Evolutionary conservation across 148 eudicot genomes (phyloP).

Genomic region (Linanthus parryae): DNA sequence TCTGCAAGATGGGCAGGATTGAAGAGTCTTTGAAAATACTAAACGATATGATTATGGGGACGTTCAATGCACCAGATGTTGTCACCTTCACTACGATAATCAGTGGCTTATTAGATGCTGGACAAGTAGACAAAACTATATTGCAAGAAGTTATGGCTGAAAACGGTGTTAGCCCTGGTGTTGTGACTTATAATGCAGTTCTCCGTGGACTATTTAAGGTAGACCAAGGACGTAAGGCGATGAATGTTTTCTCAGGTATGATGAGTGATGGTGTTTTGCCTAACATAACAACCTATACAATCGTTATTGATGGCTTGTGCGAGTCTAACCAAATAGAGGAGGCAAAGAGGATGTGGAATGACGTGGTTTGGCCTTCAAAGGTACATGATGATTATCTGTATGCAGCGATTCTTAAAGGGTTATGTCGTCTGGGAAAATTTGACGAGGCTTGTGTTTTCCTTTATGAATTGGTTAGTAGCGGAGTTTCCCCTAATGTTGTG

Average conservation of each 20-base stretch:
- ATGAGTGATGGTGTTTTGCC: conserved; percentile 36
- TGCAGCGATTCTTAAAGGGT: conserved; percentile 73
- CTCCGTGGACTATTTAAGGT: conserved; percentile 58
- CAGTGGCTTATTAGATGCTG: conserved; percentile 49
- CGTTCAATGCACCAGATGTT: conserved; percentile 66
- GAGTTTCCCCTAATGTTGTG: conserved; percentile 51
- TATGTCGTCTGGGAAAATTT: conserved; percentile 47
- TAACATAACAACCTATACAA: conserved; percentile 54
- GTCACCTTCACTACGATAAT: conserved; percentile 73
- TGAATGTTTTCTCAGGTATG: conserved; percentile 47
- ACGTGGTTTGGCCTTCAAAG: conserved; percentile 74
- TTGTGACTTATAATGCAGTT: conserved; percentile 71
- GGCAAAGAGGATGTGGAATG: conserved; percentile 66
- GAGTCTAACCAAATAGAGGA: conserved; percentile 40
- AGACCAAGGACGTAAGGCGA: conserved; percentile 42
- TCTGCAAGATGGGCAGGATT: conserved; percentile 63
- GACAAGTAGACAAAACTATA: conserved; percentile 51
- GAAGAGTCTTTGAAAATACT: conserved; percentile 56
- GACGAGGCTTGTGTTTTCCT: conserved; percentile 73
- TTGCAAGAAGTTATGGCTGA: conserved; percentile 59
- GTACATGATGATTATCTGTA: conserved; percentile 72
- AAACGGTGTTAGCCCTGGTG: conserved; percentile 50
- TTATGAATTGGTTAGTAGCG: conserved; percentile 79
- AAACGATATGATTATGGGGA: conserved; percentile 68
- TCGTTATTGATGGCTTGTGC: conserved; percentile 66